phyloP scores from a whole-genome alignment of 2,329 filamentous ascomycete species.

The Calonectria hongkongensis region DNA sequence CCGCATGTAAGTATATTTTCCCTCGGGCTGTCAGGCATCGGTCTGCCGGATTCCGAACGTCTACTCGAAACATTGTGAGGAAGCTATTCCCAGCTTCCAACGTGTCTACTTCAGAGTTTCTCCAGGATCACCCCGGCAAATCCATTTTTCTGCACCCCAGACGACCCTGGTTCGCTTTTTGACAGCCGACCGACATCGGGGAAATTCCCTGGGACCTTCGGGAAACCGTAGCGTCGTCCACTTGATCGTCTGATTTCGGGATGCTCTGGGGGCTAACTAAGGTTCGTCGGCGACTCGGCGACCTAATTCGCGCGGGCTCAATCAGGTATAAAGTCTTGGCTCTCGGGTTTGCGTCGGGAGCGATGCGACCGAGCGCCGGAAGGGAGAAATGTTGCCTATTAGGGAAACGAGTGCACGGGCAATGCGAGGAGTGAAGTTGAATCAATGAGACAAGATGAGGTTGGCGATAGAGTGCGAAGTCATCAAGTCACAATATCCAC shows the following conservation, averaged over 20 bases:
- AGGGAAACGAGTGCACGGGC: neutral
- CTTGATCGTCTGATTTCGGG: conserved; percentile 18
- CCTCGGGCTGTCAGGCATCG: neutral
- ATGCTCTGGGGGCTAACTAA: neutral
- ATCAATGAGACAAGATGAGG: neutral
- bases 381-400: conserved; percentile 1
- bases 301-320: neutral
- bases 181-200: neutral
- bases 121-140: conserved; percentile 1
- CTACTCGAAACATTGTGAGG: conserved; percentile 7
- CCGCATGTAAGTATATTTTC: neutral
- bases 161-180: neutral
- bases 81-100: conserved; percentile 18
- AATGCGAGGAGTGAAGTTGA: neutral
- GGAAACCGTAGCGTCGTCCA: neutral
- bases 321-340: neutral
- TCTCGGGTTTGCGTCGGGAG: conserved; percentile 11
- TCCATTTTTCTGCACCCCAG: conserved; percentile 18
- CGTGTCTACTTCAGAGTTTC: conserved; percentile 10
- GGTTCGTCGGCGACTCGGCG: neutral
- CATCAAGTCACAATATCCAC: neutral
- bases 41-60: conserved; percentile 2
- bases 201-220: conserved; percentile 1
- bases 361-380: neutral
- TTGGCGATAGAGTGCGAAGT: neutral